phyloP scores from a whole-genome alignment of 495 filamentous ascomycete species.

The Talaromyces adpressus region DNA sequence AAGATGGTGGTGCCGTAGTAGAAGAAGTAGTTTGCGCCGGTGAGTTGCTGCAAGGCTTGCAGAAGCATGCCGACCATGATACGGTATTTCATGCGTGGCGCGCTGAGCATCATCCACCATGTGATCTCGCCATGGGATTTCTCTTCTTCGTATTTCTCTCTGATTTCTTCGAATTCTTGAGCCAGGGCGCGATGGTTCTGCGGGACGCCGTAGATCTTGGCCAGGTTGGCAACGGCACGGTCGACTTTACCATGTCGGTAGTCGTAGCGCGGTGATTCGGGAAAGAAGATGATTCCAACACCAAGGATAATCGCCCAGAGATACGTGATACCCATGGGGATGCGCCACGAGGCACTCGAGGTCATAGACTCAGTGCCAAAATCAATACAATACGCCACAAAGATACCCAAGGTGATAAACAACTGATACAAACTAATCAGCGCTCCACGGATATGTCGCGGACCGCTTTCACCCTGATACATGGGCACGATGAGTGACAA shows the following conservation, averaged over 20 bases:
- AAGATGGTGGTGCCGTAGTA: constrained; percentile 73
- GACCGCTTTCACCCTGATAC: constrained; percentile 66
- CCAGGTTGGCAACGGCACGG: constrained; percentile 58
- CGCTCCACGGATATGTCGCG: constrained; percentile 58
- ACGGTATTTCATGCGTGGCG: constrained; percentile 66
- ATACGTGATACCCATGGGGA: constrained; percentile 71
- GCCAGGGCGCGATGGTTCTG: constrained; percentile 56
- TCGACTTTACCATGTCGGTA: constrained; percentile 59
- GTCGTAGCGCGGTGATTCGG: constrained; percentile 63
- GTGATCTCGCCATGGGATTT: constrained; percentile 39
- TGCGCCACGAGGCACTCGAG: constrained; percentile 59
- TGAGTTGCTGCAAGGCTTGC: constrained; percentile 49
- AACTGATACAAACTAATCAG: constrained; percentile 70
- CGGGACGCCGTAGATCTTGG: constrained; percentile 63
- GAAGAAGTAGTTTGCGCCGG: constrained; percentile 60
- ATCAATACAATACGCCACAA: constrained; percentile 73
- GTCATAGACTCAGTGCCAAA: constrained; percentile 54
- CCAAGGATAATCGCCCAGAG: constrained; percentile 68
- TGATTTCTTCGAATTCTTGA: constrained; percentile 59
- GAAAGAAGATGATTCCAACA: constrained; percentile 63
- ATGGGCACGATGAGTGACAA: constrained; percentile 65
- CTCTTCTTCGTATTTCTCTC: constrained; percentile 51
- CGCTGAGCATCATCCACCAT: constrained; percentile 64
- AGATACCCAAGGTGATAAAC: constrained; percentile 83
- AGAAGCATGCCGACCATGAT: constrained; percentile 59